phyloP scores from a whole-genome alignment of 805 yeast genomes.

The Dipodascus geniculatus region DNA sequence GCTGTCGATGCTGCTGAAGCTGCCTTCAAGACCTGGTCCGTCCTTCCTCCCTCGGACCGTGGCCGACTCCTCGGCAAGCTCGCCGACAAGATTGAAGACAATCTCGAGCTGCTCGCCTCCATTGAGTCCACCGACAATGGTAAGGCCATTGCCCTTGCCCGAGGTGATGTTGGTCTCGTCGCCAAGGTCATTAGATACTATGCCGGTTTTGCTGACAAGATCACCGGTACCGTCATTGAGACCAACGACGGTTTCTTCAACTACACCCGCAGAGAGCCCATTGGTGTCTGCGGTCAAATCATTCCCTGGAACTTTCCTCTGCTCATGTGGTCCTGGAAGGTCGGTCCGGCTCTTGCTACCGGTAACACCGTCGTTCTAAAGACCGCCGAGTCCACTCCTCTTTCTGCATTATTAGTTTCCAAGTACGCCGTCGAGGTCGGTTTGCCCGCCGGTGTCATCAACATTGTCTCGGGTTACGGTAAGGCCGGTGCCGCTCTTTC shows the following conservation, averaged over 20 bases:
- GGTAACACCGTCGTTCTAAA: slow-evolving; percentile 61
- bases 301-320: slow-evolving; percentile 62
- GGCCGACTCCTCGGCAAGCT: slow-evolving; percentile 49
- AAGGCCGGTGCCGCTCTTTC: slow-evolving; percentile 53
- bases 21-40: slow-evolving; percentile 65
- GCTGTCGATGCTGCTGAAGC: slow-evolving; percentile 76
- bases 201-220: slow-evolving; percentile 63
- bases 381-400: slow-evolving; percentile 62
- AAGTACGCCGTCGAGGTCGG: slow-evolving; percentile 46
- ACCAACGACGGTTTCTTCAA: slow-evolving; percentile 47
- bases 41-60: slow-evolving; percentile 52
- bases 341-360: slow-evolving; percentile 68
- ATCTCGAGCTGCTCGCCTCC: slow-evolving; percentile 58
- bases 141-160: slow-evolving; percentile 37
- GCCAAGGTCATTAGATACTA: slow-evolving; percentile 45
- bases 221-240: slow-evolving; percentile 46
- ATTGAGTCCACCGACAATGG: slow-evolving; percentile 86
- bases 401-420: slow-evolving; percentile 50
- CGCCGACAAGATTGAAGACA: slow-evolving; percentile 63
- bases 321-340: slow-evolving; percentile 62
- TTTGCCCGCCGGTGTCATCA: slow-evolving; percentile 60
- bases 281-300: slow-evolving; percentile 50
- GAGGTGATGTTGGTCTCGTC: slow-evolving; percentile 41
- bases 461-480: slow-evolving; percentile 58
- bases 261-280: slow-evolving; percentile 52